Evolutionary conservation across 768 basidiomycete species (phyloP), one percentile per base, ranked within the genome.

Genomic region (Termitomyces sp.): DNA sequence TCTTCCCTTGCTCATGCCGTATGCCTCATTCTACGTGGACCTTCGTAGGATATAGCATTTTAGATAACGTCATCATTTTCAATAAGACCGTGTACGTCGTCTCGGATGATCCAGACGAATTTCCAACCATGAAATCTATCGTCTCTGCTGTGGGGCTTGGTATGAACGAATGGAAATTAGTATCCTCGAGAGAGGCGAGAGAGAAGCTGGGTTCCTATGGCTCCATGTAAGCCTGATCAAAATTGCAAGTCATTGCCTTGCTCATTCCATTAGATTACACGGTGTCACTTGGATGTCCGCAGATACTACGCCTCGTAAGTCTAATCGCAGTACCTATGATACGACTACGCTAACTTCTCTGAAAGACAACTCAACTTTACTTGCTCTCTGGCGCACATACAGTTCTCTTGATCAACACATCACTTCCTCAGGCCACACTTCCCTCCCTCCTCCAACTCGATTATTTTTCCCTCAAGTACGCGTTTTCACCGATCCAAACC

Each of bases 51-150:
- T 91, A 86, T 73, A 93, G 90, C 0, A 82, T 94, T 46, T 75
- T 95, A 57, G 91, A 95, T 65, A 88, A 91, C 60, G 78, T 92
- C n/a, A 83, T 88, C 66, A 72, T 89, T n/a, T 76, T 81, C 65
- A 85, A 89, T 63, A 85, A 86, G 11, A 84, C 84, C 2, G 80
- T 92, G 60, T 91, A 85, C 70, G 70, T 95, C 59, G 86, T 95
- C 37, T 82, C 87, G 4, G 86, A 93, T 68, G 76, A 85, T 59
- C 78, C 79, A 6, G 69, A 77, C 2, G 72, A 75, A n/a, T 80
- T 93, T 52, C 94, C 93, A 1, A 58, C 79, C 1, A 68, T 86
- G 34, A 69, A 69, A 5, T 71, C 76, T 1, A 86, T 90, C 20
- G 73, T 82, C 37, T 74, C 81, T 33, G 81, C 71, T n/a, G 61